These are phyloP conservation scores for Linnemannia elongata DNA, from an alignment of 192 early-diverging fungal genomes.

Conservation along the genomic window DNA sequence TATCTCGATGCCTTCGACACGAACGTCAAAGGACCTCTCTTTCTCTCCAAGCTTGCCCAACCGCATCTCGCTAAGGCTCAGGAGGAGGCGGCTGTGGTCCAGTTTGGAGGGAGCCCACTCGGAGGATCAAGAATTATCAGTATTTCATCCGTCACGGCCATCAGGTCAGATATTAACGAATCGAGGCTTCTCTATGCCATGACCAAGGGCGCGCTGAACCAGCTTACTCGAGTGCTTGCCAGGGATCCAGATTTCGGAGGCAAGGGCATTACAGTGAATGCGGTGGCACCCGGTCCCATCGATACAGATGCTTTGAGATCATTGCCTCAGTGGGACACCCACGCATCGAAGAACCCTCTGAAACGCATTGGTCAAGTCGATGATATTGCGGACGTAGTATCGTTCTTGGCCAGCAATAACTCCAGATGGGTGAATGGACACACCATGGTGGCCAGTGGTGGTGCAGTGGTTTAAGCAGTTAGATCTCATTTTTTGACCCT, in stretches of 20 bases:
- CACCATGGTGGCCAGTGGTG: conserved; percentile 23
- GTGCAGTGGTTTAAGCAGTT: conserved; percentile 13
- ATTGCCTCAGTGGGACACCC: not conserved
- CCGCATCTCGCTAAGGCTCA: conserved; percentile 36
- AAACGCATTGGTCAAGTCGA: conserved; percentile 19
- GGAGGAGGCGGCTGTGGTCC: not conserved
- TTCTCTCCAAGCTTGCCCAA: conserved; percentile 25
- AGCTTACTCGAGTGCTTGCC: conserved; percentile 9
- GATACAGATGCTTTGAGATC: conserved; percentile 10
- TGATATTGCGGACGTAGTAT: conserved; percentile 12
- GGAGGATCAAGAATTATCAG: conserved; percentile 35
- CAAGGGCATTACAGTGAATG: conserved; percentile 12
- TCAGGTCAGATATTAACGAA: not conserved
- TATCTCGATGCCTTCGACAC: conserved; percentile 32
- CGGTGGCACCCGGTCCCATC: conserved; percentile 24
- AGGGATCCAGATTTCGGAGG: conserved; percentile 5
- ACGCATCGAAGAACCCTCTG: not conserved
- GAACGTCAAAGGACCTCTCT: conserved; percentile 47
- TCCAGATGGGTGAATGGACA: conserved; percentile 40
- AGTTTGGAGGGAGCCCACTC: not conserved
- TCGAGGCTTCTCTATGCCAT: not conserved
- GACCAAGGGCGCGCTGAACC: conserved; percentile 2
- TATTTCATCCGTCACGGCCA: conserved; percentile 29
- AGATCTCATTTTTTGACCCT: too few relatives aligned
- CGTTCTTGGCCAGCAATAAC: conserved; percentile 25